A percentile compares a stretch with the other conserved stretches of the same genome.
phyloP scores from a whole-genome alignment of 2,329 filamentous ascomycete genomes.

The Paecilomyces dactylethromorphus region DNA sequence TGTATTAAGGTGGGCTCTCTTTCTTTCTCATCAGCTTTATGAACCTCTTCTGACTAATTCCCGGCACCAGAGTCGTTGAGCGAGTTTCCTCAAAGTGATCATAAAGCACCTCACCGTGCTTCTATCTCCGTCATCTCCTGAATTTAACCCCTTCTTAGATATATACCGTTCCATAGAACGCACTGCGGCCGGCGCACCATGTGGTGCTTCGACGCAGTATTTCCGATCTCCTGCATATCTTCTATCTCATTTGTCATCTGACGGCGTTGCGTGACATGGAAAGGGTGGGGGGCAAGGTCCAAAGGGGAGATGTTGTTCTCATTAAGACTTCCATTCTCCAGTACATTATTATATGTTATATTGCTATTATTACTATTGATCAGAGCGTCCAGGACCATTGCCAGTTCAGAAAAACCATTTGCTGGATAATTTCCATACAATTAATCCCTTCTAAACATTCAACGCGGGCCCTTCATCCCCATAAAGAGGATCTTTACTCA shows the following conservation, averaged over 20 bases:
- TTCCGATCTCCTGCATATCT: not conserved
- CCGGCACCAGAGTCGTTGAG: conserved; percentile 30
- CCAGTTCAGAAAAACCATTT: not conserved
- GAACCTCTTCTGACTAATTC: conserved; percentile 14
- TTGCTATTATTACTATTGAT: not conserved
- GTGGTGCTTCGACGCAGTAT: not conserved
- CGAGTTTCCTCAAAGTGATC: conserved; percentile 14
- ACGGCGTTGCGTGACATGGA: not conserved
- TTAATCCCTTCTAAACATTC: conserved; percentile 19
- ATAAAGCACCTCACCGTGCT: not conserved
- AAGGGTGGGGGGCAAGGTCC: not conserved
- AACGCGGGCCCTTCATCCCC: conserved; percentile 49
- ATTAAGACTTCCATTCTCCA: not conserved
- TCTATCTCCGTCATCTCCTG: conserved; percentile 1
- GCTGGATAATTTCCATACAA: not conserved
- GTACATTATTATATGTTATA: not conserved
- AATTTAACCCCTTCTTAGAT: not conserved
- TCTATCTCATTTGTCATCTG: not conserved
- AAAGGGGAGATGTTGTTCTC: not conserved
- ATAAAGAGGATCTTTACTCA: conserved; percentile 55
- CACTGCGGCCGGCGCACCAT: not conserved
- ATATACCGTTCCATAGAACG: not conserved
- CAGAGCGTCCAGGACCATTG: not conserved
- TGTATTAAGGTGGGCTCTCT: conserved; percentile 54
- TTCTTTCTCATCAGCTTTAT: not conserved